These are phyloP conservation scores for Sphaceloma murrayae DNA, from an alignment of 2,329 filamentous ascomycete genomes.

Conservation along the genomic window DNA sequence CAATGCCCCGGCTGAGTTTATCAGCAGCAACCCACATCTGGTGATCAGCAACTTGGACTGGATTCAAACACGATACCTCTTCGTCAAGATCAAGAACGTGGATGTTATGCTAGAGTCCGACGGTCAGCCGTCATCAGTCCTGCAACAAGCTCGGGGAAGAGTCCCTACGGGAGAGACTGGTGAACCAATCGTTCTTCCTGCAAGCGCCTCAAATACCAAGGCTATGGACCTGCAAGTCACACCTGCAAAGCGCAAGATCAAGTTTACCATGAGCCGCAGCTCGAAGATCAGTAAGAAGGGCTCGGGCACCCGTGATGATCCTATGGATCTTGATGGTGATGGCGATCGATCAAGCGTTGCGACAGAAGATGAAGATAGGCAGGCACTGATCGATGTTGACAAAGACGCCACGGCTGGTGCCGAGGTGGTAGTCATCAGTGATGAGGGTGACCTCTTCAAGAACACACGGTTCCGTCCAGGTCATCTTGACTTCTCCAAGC, in stretches of 20 bases:
- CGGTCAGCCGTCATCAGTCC: slow-evolving; percentile 20
- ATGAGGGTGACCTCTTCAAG: slow-evolving; percentile 19
- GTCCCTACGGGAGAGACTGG: slow-evolving; percentile 35
- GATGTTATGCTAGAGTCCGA: slow-evolving; percentile 18
- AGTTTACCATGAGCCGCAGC: too few species aligned
- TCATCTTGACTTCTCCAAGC: slow-evolving; percentile 48
- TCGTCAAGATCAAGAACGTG: slow-evolving; percentile 41
- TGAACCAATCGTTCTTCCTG: slow-evolving; percentile 41
- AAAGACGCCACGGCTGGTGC: slow-evolving; percentile 5
- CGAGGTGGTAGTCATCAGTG: not conserved
- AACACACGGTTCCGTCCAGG: slow-evolving; percentile 59
- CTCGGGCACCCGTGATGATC: slow-evolving; percentile 26
- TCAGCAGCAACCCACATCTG: slow-evolving; percentile 48
- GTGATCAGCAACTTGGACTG: slow-evolving; percentile 70
- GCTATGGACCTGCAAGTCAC: slow-evolving; percentile 25
- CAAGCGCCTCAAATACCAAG: slow-evolving; percentile 44
- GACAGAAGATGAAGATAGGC: slow-evolving; percentile 41
- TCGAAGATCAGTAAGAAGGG: too few species aligned
- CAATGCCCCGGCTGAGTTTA: slow-evolving; percentile 58
- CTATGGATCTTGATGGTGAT: slow-evolving; percentile 18
- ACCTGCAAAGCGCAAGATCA: slow-evolving; percentile 18
- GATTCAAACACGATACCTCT: slow-evolving; percentile 83
- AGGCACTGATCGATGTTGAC: slow-evolving; percentile 28
- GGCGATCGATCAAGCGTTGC: slow-evolving; percentile 35
- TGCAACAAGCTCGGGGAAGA: slow-evolving; percentile 35